Base-by-base conservation (phyloP, 2,329 filamentous ascomycete genomes). In the Arthrobotrys sphaeroides region DNA sequence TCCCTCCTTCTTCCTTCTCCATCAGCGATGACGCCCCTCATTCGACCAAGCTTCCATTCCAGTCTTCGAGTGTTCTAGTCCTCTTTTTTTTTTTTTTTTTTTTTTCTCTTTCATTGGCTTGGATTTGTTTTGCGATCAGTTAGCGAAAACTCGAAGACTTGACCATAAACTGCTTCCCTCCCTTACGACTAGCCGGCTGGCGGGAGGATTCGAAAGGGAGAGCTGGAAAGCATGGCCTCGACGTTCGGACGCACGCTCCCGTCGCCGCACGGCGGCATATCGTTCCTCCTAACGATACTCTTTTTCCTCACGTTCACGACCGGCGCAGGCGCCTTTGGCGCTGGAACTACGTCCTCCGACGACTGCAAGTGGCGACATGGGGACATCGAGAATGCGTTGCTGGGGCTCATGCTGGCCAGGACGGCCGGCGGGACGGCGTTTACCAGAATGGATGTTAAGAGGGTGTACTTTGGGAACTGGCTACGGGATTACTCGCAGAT, bases 401-500 rank as follows among this genome's bases (percentile, higher is more conserved):
- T 67, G 18, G 57, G 62, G 40, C 70, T 74, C 38, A 68, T 64
- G 55, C 62, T 74, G 57, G 70, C 70, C 40, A 74, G 62, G 26
- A 66, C 72, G 13, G 72, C 72, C 20, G 72, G 72, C 38, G 72
- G 72, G 47, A 69, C 62, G n/a, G 59, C 62, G 12, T 75, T 75
- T 42, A 68, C 72, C 12, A 75, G 59, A 31, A 68, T 75, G 72
- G 72, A 75, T 38, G 64, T 69, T 38, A 75, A 69, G 24, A 36
- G 72, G 45, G 72, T 75, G 18, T 75, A 79, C 49, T 79, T 79
- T 40, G 78, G 78, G 59, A 77, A 59, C 73, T 78, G 55, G 77
- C 88, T 97, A 36, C 89, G 89, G 68, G 94, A 97, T 83, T 97
- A 97, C 83, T 95, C 91, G 64, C 94, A 97, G 83, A 94, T 93